Percentiles rank a stretch among this genome's conserved stretches.
Conservation (phyloP, 2,329 filamentous ascomycete genomes). For the Colletotrichum theobromicola region DNA sequence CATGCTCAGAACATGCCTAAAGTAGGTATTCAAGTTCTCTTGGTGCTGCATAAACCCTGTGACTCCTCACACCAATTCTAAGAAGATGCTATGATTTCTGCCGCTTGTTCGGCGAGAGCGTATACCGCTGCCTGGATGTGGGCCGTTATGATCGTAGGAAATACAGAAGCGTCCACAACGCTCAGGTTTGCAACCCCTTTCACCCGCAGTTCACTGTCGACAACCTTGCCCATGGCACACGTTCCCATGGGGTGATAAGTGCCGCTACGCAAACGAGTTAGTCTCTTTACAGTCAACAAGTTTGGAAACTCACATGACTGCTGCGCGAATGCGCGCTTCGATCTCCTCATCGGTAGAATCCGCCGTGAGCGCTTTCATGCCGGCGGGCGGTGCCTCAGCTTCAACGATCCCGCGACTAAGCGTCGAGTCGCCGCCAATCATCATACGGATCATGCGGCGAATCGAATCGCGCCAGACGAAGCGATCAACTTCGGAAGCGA, state of each 20-base stretch:
- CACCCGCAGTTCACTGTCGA: slow-evolving; percentile 37
- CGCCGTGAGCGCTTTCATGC: background rate
- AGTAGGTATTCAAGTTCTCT: background rate
- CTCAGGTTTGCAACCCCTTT: slow-evolving; percentile 39
- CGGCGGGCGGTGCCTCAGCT: background rate
- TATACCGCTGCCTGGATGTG: background rate
- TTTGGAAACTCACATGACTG: background rate
- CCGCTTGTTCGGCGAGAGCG: background rate
- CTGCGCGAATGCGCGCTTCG: background rate
- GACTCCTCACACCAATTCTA: background rate
- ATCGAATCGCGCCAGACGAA: slow-evolving; percentile 32
- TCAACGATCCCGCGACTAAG: slow-evolving; percentile 16
- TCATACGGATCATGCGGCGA: slow-evolving; percentile 27
- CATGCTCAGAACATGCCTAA: background rate
- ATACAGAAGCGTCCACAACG: slow-evolving; percentile 42
- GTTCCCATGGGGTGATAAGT: background rate
- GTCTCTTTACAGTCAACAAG: background rate
- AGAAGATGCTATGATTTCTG: background rate
- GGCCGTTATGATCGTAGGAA: slow-evolving; percentile 27
- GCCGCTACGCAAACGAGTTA: background rate
- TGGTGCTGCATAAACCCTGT: background rate
- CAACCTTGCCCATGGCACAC: slow-evolving; percentile 26
- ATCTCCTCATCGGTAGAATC: background rate
- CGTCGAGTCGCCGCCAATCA: slow-evolving; percentile 17
- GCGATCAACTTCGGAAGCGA: slow-evolving; percentile 32